phyloP scores from a whole-genome alignment of 2,329 filamentous ascomycete genomes.

The Zymoseptoria passerinii region DNA sequence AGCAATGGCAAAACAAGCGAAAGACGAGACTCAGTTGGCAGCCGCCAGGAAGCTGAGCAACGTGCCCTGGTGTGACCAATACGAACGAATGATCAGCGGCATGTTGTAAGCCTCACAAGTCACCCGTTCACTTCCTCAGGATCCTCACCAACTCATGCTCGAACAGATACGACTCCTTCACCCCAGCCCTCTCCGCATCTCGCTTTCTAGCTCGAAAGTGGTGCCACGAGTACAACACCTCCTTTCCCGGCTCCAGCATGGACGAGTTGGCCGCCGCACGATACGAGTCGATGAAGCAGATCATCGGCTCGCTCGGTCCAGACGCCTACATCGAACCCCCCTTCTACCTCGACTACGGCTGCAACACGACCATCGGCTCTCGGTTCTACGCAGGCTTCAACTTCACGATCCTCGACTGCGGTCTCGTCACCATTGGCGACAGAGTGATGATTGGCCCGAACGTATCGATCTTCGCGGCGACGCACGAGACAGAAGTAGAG shows the following conservation, averaged over 20 bases:
- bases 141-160: not conserved
- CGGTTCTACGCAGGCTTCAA: constrained; percentile 58
- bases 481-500: constrained; percentile 45
- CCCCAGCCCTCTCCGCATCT: constrained; percentile 42
- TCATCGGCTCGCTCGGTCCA: constrained; percentile 20
- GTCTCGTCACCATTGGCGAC: constrained; percentile 45
- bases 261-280: not conserved
- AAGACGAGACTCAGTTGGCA: constrained; percentile 38
- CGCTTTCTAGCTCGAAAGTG: constrained; percentile 49
- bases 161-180: constrained; percentile 37
- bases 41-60: constrained; percentile 43
- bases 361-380: constrained; percentile 54
- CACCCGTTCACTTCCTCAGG: not conserved
- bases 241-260: constrained; percentile 37
- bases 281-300: constrained; percentile 1
- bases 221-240: constrained; percentile 51
- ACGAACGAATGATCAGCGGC: constrained; percentile 57
- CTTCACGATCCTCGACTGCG: constrained; percentile 45
- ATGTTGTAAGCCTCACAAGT: constrained; percentile 38
- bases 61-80: constrained; percentile 51
- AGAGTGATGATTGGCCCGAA: constrained; percentile 46
- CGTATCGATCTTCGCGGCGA: constrained; percentile 45
- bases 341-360: constrained; percentile 56
- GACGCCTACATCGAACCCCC: constrained; percentile 52
- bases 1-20: constrained; percentile 28